Evolutionary conservation across 1,284 basidiomycete species (phyloP).

Genomic region (Phellopilus nigrolimitatus): DNA sequence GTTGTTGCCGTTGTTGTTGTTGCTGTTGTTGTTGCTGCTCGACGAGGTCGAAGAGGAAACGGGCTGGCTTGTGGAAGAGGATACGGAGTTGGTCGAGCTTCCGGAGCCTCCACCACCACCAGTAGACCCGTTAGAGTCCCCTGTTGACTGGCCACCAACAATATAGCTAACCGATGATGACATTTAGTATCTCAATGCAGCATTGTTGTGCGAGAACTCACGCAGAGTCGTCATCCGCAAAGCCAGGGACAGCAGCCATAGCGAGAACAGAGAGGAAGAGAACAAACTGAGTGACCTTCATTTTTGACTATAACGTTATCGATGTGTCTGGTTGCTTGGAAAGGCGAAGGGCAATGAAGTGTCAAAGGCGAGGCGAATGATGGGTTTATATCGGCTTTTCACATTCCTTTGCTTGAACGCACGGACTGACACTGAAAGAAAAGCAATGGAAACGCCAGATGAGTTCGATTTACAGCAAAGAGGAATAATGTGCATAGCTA

Average conservation of each 20-base stretch:
- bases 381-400: background rate
- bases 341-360: background rate
- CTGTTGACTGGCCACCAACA: background rate
- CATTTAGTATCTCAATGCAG: too few species aligned
- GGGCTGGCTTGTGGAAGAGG: background rate
- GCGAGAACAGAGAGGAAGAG: conserved; percentile 2
- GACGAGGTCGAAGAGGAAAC: background rate
- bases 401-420: too few species aligned
- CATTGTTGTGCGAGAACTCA: background rate
- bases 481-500: too few species aligned
- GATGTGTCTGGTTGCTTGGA: background rate
- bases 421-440: too few species aligned
- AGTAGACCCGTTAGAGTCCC: background rate
- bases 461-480: too few species aligned
- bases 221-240: background rate
- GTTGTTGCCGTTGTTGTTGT: background rate
- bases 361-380: background rate
- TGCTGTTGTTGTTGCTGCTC: background rate
- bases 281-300: conserved; percentile 2
- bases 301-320: background rate
- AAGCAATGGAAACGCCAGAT: too few species aligned
- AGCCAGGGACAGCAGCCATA: background rate
- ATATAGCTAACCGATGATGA: background rate
- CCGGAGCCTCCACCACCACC: too few species aligned
- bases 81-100: background rate